These are phyloP conservation scores for Hericium erinaceus DNA, from an alignment of 768 basidiomycete genomes.

Conservation along the genomic window DNA sequence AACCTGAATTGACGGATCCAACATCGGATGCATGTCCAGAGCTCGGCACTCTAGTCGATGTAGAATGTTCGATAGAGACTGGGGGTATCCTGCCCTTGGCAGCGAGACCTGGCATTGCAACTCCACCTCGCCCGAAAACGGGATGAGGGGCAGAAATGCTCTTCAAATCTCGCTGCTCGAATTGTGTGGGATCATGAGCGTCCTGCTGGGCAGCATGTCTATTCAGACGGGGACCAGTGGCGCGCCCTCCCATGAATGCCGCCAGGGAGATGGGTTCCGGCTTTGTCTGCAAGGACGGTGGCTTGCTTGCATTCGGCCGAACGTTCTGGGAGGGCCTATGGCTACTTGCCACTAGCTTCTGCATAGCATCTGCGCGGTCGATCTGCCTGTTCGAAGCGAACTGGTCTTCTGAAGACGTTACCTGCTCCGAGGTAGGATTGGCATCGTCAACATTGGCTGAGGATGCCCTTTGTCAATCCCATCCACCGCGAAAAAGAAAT, in stretches of 20 bases:
- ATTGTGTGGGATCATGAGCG: slow-evolving; percentile 53
- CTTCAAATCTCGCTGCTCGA: slow-evolving; percentile 48
- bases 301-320: background rate
- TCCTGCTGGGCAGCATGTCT: slow-evolving; percentile 66
- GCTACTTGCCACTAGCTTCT: too few species aligned
- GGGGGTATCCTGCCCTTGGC: slow-evolving; percentile 13
- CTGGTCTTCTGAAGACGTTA: too few species aligned
- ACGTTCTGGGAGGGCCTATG: too few species aligned
- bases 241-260: slow-evolving; percentile 73
- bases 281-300: background rate
- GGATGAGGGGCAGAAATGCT: slow-evolving; percentile 50
- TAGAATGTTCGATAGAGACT: slow-evolving; percentile 7
- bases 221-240: slow-evolving; percentile 64
- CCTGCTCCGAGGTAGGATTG: too few species aligned
- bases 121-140: slow-evolving; percentile 62
- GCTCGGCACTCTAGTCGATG: background rate
- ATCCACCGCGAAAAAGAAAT: background rate
- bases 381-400: too few species aligned
- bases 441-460: background rate
- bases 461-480: background rate
- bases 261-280: slow-evolving; percentile 61
- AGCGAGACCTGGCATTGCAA: slow-evolving; percentile 70
- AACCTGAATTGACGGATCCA: background rate
- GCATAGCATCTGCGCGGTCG: too few species aligned
- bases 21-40: background rate